A percentile compares a stretch with the other conserved stretches of the same genome.
phyloP scores from a whole-genome alignment of 1,284 basidiomycete genomes.

The Ganoderma meredithae region DNA sequence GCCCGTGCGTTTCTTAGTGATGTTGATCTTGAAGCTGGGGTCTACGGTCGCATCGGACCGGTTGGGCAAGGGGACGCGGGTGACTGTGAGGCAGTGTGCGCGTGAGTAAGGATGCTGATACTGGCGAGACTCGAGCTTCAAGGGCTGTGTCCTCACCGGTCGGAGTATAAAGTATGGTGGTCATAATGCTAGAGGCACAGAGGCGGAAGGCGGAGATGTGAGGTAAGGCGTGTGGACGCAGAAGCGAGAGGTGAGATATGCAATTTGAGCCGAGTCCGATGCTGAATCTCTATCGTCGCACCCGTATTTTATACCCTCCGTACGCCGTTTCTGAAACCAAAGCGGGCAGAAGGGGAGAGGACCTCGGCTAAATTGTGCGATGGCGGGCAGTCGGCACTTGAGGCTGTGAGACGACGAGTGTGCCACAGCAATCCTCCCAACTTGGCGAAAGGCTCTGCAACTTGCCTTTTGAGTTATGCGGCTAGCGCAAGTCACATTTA shows the following conservation, averaged over 20 bases:
- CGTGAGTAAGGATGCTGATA: neutral
- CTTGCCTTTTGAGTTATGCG: neutral
- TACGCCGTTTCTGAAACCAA: neutral
- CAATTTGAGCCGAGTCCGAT: neutral
- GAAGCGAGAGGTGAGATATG: neutral
- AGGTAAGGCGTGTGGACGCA: neutral
- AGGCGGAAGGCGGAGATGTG: too few relatives aligned
- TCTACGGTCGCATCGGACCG: neutral
- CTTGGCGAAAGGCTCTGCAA: neutral
- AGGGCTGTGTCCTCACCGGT: neutral
- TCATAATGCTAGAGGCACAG: neutral
- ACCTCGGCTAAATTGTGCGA: neutral
- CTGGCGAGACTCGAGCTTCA: neutral
- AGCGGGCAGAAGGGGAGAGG: neutral
- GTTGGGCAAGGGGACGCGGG: neutral
- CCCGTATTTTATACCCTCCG: neutral
- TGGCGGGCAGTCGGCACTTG: neutral
- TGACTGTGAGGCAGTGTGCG: neutral
- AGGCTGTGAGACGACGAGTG: neutral
- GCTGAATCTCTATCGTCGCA: neutral
- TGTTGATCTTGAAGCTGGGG: neutral
- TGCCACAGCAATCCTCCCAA: neutral
- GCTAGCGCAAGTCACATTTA: too few relatives aligned
- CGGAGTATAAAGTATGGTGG: neutral
- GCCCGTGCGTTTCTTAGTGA: neutral